phyloP scores from a whole-genome alignment of 2,329 filamentous ascomycete genomes.

The Colletotrichum spinosum region DNA sequence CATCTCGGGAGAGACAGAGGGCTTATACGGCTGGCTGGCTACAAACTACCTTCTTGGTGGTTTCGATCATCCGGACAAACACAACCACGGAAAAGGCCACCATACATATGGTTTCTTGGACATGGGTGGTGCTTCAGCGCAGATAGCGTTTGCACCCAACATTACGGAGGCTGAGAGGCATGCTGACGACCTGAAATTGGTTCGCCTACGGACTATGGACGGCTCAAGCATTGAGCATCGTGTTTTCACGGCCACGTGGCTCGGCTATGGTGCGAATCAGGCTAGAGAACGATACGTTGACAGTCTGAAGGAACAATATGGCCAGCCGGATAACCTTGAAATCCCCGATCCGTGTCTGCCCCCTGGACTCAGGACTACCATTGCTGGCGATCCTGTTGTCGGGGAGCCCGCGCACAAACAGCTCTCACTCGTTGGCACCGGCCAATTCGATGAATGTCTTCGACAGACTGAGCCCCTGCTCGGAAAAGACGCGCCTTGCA shows the following conservation, averaged over 20 bases:
- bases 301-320: constrained; percentile 75
- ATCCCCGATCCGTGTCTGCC: constrained; percentile 94
- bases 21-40: constrained; percentile 96
- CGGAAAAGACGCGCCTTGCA: constrained; percentile 88
- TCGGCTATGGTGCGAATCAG: constrained; percentile 97
- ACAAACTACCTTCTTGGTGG: constrained; percentile 95
- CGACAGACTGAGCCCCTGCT: constrained; percentile 85
- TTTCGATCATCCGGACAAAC: constrained; percentile 81
- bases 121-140: constrained; percentile 97
- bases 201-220: constrained; percentile 86
- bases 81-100: constrained; percentile 87
- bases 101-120: constrained; percentile 98
- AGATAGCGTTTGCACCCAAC: constrained; percentile 98
- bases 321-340: constrained; percentile 69
- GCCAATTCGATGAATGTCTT: constrained; percentile 87
- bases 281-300: constrained; percentile 89
- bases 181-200: constrained; percentile 85
- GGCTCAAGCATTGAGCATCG: constrained; percentile 83
- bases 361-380: constrained; percentile 76
- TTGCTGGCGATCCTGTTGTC: constrained; percentile 72
- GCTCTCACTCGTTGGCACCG: constrained; percentile 80
- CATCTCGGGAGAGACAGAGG: constrained; percentile 95
- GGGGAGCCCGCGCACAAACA: constrained; percentile 49
- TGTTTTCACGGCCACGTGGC: constrained; percentile 96
- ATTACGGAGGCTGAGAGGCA: constrained; percentile 90